Percentiles rank a stretch among this genome's conserved stretches.
These are phyloP conservation scores for Colletotrichum truncatum DNA, from an alignment of 2,329 filamentous ascomycete genomes.

Conservation along the genomic window DNA sequence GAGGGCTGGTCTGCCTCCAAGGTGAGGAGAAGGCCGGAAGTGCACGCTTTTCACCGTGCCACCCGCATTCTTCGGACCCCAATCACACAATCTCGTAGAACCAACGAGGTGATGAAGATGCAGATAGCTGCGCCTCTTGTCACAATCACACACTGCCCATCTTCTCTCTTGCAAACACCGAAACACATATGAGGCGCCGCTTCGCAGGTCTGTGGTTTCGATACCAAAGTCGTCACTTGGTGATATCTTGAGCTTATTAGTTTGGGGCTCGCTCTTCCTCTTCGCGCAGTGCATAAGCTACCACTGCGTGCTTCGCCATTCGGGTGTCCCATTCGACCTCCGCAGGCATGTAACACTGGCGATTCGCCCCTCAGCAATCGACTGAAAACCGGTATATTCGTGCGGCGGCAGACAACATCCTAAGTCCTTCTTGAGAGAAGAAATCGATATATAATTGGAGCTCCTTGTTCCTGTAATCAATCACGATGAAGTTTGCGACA, in stretches of 20 bases:
- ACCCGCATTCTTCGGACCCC: constrained; percentile 19
- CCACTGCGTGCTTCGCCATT: not conserved
- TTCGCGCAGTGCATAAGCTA: not conserved
- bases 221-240: constrained; percentile 6
- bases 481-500: constrained; percentile 25
- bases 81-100: constrained; percentile 18
- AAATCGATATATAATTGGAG: not conserved
- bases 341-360: constrained; percentile 21
- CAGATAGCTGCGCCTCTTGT: constrained; percentile 14
- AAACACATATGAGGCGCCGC: constrained; percentile 27
- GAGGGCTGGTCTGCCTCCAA: not conserved
- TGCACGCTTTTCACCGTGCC: constrained; percentile 6
- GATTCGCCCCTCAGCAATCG: not conserved
- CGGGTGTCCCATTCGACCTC: not conserved
- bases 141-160: constrained; percentile 13
- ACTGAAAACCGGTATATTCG: not conserved
- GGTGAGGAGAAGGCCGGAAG: not conserved
- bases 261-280: not conserved
- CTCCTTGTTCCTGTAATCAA: not conserved
- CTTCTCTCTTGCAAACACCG: constrained; percentile 13
- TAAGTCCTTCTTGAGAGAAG: too few relatives aligned
- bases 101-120: constrained; percentile 21
- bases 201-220: constrained; percentile 1
- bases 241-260: not conserved
- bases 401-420: not conserved